Base-by-base conservation (phyloP, 306 rosid genomes). In the Ormosia semicastrata region DNA sequence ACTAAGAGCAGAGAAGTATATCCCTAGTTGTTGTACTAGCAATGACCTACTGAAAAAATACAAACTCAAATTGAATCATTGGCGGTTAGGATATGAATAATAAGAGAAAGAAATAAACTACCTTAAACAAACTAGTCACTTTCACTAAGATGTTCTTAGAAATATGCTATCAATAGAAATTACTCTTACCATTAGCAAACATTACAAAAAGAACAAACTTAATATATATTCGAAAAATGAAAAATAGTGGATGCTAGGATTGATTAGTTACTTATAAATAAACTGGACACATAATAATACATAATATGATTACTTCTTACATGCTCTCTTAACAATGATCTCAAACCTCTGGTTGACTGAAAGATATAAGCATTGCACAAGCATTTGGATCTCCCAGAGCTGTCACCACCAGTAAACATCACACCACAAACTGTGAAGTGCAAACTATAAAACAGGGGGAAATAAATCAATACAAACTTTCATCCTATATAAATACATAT, bases 361-460 rank as follows among this genome's bases (percentile, higher is more conserved):
- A 98, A 95, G 64, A 95, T 69, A 82, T 82, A 86, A 59, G 97
- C 99, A 77, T 75, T 89, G 88, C 90, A 90, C 9, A 82, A 33
- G 85, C 84, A 77, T 71, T 85, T 92, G 81, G 88, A 81, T 75
- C 84, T 78, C 71, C 89, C 88, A 30, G 76, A 67, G 62, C 91
- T 85, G 56, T 83, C 90, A 49, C 84, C 83, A 46, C 94, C 89
- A 33, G 90, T 92, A 82, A 96, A 93, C 97, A 96, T 89, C n/a
- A n/a, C 83, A 88, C 97, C 88, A 93, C 98, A 86, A 92, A 93
- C 85, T 89, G 93, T 44, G 94, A 83, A 71, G 97, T 89, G 81
- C 97, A 89, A 73, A 96, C 99, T 96, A 81, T 10, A 79, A 71
- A 67, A 60, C 10, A 18, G 47, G 59, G 41, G n/a, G 6, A 6